A percentile compares a stretch with the other conserved stretches of the same genome.
These are phyloP conservation scores for Aspergillus ruber DNA, from an alignment of 2,329 filamentous ascomycete genomes.

Conservation along the genomic window DNA sequence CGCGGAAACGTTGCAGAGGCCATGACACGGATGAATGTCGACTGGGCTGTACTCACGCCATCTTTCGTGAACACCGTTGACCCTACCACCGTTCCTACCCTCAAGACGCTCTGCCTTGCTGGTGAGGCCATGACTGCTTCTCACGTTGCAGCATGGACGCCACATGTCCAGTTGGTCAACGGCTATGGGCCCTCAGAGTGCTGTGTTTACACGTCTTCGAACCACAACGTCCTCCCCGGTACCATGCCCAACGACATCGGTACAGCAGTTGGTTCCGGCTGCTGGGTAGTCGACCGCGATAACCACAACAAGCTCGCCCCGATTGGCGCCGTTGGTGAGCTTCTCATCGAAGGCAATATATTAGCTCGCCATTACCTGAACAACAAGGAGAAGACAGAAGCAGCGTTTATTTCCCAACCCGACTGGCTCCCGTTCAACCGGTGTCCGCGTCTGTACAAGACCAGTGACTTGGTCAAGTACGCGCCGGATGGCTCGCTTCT, in stretches of 20 bases:
- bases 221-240: not conserved
- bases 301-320: constrained; percentile 13
- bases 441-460: constrained; percentile 8
- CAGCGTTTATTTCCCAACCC: constrained; percentile 15
- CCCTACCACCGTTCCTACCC: not conserved
- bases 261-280: constrained; percentile 5
- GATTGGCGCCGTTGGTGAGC: constrained; percentile 12
- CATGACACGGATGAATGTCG: constrained; percentile 22
- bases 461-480: constrained; percentile 15
- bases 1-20: constrained; percentile 39
- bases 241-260: constrained; percentile 9
- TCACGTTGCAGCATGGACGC: not conserved
- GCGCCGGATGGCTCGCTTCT: constrained; percentile 10
- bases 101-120: not conserved
- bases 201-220: constrained; percentile 4
- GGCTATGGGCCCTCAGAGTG: constrained; percentile 31
- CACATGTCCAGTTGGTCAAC: not conserved
- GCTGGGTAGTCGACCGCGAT: constrained; percentile 24
- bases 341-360: constrained; percentile 26
- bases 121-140: not conserved
- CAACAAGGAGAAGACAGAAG: constrained; percentile 19
- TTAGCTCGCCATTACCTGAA: constrained; percentile 29
- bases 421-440: constrained; percentile 7
- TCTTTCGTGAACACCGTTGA: constrained; percentile 1
- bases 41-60: constrained; percentile 5